These are phyloP conservation scores for Penstemon barbatus DNA, from an alignment of 257 asterid genomes.

Conservation along the genomic window DNA sequence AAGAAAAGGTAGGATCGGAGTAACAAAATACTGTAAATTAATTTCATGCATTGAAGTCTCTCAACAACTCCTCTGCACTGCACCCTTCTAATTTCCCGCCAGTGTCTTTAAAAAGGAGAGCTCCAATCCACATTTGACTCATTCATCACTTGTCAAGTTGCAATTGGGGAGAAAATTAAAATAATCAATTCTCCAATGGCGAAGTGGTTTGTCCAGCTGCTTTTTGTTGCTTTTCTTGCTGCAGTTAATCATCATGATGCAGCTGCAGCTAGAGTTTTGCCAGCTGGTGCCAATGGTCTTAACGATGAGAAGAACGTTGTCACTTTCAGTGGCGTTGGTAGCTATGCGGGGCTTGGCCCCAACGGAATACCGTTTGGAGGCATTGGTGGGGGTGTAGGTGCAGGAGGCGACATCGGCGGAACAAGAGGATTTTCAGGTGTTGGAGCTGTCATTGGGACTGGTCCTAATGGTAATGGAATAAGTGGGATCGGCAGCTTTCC, in stretches of 20 bases:
- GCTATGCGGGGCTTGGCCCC: conserved; percentile 43
- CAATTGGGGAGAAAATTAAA: not conserved
- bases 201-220: conserved; percentile 22
- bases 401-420: conserved; percentile 33
- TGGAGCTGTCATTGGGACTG: conserved; percentile 48
- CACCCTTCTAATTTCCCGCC: not conserved
- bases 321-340: conserved; percentile 40
- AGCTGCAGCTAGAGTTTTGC: conserved; percentile 37
- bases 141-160: conserved; percentile 26
- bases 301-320: conserved; percentile 41
- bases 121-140: conserved; percentile 24
- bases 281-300: conserved; percentile 28
- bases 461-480: conserved; percentile 33
- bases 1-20: not conserved
- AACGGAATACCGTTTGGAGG: conserved; percentile 52
- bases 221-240: conserved; percentile 26
- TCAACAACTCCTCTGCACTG: conserved; percentile 31
- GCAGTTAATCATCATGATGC: not conserved
- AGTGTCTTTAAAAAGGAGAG: conserved; percentile 27
- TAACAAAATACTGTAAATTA: conserved; percentile 6
- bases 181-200: conserved; percentile 23
- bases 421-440: conserved; percentile 28
- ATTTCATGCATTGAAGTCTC: conserved; percentile 27
- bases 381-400: conserved; percentile 40
- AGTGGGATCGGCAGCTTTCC: conserved; percentile 14